A percentile compares a stretch with the other conserved stretches of the same genome.
phyloP scores from a whole-genome alignment of 1,139 yeast species.

The Magnusiomyces magnusii region DNA sequence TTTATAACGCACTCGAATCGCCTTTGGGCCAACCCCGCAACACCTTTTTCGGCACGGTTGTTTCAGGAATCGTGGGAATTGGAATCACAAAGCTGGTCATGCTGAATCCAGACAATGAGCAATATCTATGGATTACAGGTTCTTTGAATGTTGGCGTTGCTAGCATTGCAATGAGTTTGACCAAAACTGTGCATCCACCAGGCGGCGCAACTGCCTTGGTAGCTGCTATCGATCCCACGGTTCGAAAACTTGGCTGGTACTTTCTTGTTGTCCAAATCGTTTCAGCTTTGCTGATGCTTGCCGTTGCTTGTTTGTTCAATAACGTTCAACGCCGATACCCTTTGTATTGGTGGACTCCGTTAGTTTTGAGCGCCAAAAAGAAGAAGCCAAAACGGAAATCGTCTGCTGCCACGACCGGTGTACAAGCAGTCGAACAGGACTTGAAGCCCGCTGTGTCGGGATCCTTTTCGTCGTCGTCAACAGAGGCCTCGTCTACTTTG shows the following conservation, averaged over 20 bases:
- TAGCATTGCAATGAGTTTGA: conserved; percentile 49
- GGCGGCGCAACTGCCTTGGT: conserved; percentile 66
- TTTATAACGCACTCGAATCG: conserved; percentile 48
- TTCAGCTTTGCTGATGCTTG: conserved; percentile 43
- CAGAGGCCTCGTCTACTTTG: not conserved
- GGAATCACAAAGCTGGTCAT: conserved; percentile 49
- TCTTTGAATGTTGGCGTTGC: conserved; percentile 53
- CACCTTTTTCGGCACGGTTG: conserved; percentile 49
- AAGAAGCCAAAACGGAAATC: not conserved
- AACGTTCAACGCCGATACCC: conserved; percentile 53
- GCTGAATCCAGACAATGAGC: conserved; percentile 26
- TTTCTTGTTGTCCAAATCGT: conserved; percentile 52
- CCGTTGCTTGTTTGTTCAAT: conserved; percentile 49
- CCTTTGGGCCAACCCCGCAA: conserved; percentile 67
- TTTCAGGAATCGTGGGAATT: conserved; percentile 48
- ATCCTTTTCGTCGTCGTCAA: not conserved
- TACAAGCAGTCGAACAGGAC: not conserved
- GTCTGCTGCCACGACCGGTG: not conserved
- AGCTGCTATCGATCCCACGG: conserved; percentile 44
- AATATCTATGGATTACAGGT: conserved; percentile 53
- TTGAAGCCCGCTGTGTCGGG: not conserved
- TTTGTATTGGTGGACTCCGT: conserved; percentile 55
- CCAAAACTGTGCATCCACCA: conserved; percentile 63
- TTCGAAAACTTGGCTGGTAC: conserved; percentile 59
- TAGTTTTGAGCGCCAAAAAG: conserved; percentile 15